Evolutionary conservation across 805 yeast genomes (phyloP).

Genomic region (Barnettozyma siamensis): DNA sequence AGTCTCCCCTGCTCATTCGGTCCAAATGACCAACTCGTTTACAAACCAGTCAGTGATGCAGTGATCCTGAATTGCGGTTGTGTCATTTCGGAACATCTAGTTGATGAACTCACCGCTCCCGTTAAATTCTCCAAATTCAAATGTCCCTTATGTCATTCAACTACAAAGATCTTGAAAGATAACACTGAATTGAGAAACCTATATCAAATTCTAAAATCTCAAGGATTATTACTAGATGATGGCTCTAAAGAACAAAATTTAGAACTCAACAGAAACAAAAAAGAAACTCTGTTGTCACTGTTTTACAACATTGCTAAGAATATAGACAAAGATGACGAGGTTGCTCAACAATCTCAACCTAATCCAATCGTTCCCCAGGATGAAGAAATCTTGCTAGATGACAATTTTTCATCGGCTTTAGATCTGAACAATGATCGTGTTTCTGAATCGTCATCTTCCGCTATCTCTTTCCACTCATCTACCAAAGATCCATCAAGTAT

Average conservation of each 20-base stretch:
- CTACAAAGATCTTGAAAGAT: constrained; percentile 6
- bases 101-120: constrained; percentile 13
- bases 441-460: constrained; percentile 1
- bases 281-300: constrained; percentile 27
- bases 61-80: constrained; percentile 37
- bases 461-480: constrained; percentile 1
- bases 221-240: constrained; percentile 1
- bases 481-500: neutral
- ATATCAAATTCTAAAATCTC: constrained; percentile 7
- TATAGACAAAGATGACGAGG: constrained; percentile 6
- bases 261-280: constrained; percentile 10
- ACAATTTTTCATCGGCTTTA: neutral
- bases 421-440: neutral
- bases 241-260: neutral
- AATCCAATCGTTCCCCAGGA: too few relatives aligned
- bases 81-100: constrained; percentile 30
- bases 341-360: too few relatives aligned
- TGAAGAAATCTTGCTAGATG: neutral
- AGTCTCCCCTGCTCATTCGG: constrained; percentile 1
- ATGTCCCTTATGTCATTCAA: constrained; percentile 19
- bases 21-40: constrained; percentile 4
- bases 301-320: constrained; percentile 29
- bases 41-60: constrained; percentile 17
- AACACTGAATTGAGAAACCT: constrained; percentile 15
- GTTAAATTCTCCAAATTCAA: constrained; percentile 11